Evolutionary conservation across 2,329 filamentous ascomycete genomes (phyloP).

Genomic region (Ceratocystis eucalypticola): DNA sequence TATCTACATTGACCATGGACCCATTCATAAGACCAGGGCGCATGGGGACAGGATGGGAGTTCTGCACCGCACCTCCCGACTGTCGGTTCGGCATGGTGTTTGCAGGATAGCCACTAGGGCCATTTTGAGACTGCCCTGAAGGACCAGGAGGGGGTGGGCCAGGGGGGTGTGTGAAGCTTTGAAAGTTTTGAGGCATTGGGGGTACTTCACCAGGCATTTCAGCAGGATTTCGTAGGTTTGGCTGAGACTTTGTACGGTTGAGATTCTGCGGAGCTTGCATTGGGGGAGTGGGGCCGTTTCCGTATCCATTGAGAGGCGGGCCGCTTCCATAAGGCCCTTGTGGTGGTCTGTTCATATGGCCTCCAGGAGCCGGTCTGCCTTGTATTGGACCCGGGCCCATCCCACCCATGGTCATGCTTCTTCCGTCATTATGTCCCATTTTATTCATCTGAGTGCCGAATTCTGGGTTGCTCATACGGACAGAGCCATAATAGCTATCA

Average conservation of each 20-base stretch:
- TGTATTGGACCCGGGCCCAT: constrained; percentile 7
- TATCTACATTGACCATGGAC: constrained; percentile 41
- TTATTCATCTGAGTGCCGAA: constrained; percentile 20
- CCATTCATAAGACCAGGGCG: constrained; percentile 49
- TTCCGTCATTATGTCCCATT: constrained; percentile 9
- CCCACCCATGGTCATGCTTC: constrained; percentile 15
- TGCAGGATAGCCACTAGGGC: constrained; percentile 2
- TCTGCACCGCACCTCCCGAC: constrained; percentile 11
- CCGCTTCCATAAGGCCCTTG: constrained; percentile 6
- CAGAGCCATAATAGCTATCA: constrained; percentile 22
- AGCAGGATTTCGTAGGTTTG: constrained; percentile 53
- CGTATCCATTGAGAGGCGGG: background rate
- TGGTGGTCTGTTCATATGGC: constrained; percentile 17
- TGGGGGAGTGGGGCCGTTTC: constrained; percentile 8
- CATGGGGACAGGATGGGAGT: constrained; percentile 47
- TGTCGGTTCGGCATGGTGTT: constrained; percentile 10
- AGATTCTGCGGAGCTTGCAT: constrained; percentile 34
- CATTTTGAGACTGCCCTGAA: background rate
- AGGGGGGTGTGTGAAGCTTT: constrained; percentile 8
- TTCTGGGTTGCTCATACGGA: constrained; percentile 23
- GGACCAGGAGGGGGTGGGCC: constrained; percentile 9
- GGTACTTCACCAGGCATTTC: constrained; percentile 58
- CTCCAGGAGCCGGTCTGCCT: constrained; percentile 15
- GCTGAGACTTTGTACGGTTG: constrained; percentile 52
- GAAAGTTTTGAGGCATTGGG: constrained; percentile 28